phyloP scores from a whole-genome alignment of 805 yeast species.

The Kuraishia cidri region DNA sequence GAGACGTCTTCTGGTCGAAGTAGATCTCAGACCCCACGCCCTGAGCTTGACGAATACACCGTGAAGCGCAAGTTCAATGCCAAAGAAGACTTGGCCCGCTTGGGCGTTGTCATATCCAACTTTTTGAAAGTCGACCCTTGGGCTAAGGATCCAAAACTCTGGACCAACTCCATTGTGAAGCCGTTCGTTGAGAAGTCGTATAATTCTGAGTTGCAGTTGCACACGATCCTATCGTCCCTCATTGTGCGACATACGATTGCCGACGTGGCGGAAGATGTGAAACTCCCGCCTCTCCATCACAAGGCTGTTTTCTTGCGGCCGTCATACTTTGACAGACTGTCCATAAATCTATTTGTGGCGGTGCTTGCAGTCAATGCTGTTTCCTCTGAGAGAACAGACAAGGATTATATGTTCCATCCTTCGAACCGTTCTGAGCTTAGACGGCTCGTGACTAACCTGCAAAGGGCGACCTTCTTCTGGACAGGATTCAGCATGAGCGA shows the following conservation, averaged over 20 bases:
- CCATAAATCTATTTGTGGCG: slow-evolving; percentile 56
- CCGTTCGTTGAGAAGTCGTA: slow-evolving; percentile 33
- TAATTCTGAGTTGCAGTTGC: slow-evolving; percentile 31
- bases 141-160: slow-evolving; percentile 32
- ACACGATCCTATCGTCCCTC: slow-evolving; percentile 32
- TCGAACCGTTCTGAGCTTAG: slow-evolving; percentile 43
- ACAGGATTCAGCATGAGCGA: slow-evolving; percentile 60
- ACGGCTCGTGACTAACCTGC: slow-evolving; percentile 50
- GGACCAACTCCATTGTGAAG: slow-evolving; percentile 35
- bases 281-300: slow-evolving; percentile 50
- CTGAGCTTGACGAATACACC: slow-evolving; percentile 21
- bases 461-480: slow-evolving; percentile 67
- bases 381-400: slow-evolving; percentile 57
- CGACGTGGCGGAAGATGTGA: slow-evolving; percentile 47
- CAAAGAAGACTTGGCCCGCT: slow-evolving; percentile 38
- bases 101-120: slow-evolving; percentile 43
- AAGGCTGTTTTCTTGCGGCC: slow-evolving; percentile 52
- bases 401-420: slow-evolving; percentile 66
- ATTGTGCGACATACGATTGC: slow-evolving; percentile 47
- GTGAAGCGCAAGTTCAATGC: slow-evolving; percentile 43
- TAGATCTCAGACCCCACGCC: not conserved
- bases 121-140: slow-evolving; percentile 56
- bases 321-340: slow-evolving; percentile 49
- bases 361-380: slow-evolving; percentile 69
- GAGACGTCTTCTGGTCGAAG: too few species aligned